Conservation (phyloP, 2,329 filamentous ascomycete genomes). For the Trichoderma koningii region DNA sequence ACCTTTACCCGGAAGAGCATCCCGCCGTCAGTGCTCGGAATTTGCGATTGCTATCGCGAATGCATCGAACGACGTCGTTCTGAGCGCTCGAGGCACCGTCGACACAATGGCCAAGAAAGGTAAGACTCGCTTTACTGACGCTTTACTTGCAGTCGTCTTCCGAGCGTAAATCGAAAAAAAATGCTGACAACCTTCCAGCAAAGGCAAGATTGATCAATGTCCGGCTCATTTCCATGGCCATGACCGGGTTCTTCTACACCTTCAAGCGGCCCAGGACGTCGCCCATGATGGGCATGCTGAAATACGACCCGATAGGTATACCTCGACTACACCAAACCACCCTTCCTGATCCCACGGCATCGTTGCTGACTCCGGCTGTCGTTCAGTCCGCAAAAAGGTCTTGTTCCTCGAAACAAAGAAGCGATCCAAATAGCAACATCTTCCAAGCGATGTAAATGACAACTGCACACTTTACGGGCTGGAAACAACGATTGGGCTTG, state of each 20-base stretch:
- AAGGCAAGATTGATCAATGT: conserved; percentile 93
- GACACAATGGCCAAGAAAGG: conserved; percentile 36
- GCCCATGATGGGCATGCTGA: conserved; percentile 91
- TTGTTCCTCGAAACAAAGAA: conserved; percentile 93
- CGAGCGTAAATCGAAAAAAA: background rate
- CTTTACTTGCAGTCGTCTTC: too few species aligned
- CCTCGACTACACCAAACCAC: background rate
- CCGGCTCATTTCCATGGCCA: conserved; percentile 95
- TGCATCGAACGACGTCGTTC: conserved; percentile 19
- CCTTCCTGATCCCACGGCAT: background rate
- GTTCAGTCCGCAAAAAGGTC: conserved; percentile 85
- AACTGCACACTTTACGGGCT: background rate
- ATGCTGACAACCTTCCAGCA: conserved; percentile 49
- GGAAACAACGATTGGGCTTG: conserved; percentile 10
- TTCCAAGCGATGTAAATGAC: background rate
- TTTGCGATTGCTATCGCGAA: conserved; percentile 23
- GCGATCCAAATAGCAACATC: conserved; percentile 57
- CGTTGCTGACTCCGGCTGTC: background rate
- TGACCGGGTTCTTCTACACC: conserved; percentile 97
- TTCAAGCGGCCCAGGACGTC: conserved; percentile 79
- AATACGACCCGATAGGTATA: conserved; percentile 95
- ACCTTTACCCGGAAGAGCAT: conserved; percentile 28
- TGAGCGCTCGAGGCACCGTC: conserved; percentile 13
- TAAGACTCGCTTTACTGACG: background rate
- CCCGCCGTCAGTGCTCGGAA: conserved; percentile 18